Conservation (phyloP, 2,329 filamentous ascomycete genomes). For the Cladorrhinum sp. region DNA sequence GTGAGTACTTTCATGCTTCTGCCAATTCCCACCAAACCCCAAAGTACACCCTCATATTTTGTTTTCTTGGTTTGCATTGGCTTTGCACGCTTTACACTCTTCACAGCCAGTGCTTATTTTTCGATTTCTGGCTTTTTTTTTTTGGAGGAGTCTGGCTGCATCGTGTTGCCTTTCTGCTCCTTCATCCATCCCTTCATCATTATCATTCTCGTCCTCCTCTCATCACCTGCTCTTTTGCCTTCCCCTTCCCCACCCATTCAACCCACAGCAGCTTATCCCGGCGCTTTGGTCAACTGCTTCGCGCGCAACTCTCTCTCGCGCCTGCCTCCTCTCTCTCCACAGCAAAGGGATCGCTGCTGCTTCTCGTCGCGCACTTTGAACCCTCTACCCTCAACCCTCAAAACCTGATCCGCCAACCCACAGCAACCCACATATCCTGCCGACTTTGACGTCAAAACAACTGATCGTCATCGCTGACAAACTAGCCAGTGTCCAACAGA, state of each 20-base stretch:
- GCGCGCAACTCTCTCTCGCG: slow-evolving; percentile 8
- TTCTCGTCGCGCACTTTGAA: slow-evolving; percentile 3
- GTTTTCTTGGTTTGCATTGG: slow-evolving; percentile 8
- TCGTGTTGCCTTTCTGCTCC: not conserved
- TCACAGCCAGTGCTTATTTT: not conserved
- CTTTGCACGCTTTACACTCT: slow-evolving; percentile 5
- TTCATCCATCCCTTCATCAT: not conserved
- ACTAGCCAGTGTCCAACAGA: slow-evolving; percentile 11
- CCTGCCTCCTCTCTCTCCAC: slow-evolving; percentile 16
- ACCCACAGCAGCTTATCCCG: not conserved
- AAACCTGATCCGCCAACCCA: slow-evolving; percentile 12
- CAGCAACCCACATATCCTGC: slow-evolving; percentile 1
- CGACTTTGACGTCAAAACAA: slow-evolving; percentile 17
- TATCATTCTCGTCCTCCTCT: not conserved
- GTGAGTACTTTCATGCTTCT: slow-evolving; percentile 53
- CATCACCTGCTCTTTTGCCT: slow-evolving; percentile 12
- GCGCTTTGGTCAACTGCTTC: not conserved
- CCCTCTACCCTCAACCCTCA: not conserved
- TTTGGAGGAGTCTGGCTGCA: slow-evolving; percentile 1
- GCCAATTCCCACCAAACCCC: slow-evolving; percentile 35
- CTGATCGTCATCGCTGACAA: slow-evolving; percentile 17
- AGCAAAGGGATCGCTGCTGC: slow-evolving; percentile 9
- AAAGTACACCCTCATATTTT: slow-evolving; percentile 37
- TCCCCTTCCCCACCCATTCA: slow-evolving; percentile 7
- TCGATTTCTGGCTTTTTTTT: slow-evolving; percentile 5